Percentiles rank a stretch among this genome's conserved stretches.
Conservation (phyloP, 805 yeast species). For the Maudiozyma bulderi region DNA sequence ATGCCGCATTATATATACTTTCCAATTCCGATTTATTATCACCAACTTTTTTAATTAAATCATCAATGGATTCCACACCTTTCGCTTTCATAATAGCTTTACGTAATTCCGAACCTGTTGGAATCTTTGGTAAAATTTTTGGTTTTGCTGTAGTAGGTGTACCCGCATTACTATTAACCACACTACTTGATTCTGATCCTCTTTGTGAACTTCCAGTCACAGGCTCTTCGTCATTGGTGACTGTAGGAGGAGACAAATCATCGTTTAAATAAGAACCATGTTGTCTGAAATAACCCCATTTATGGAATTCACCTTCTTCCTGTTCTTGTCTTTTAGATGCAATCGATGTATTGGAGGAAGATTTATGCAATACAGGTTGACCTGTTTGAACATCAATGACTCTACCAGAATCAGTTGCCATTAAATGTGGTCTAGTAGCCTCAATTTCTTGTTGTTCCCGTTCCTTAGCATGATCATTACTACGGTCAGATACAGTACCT, state of each 20-base stretch:
- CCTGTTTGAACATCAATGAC: constrained; percentile 63
- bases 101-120: constrained; percentile 40
- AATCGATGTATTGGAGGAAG: constrained; percentile 56
- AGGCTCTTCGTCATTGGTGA: neutral
- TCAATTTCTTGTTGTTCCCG: neutral
- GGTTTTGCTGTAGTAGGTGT: neutral
- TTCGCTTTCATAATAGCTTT: constrained; percentile 60
- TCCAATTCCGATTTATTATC: constrained; percentile 43
- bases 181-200: neutral
- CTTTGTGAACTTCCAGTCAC: neutral
- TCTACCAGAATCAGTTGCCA: constrained; percentile 55
- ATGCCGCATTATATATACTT: constrained; percentile 33
- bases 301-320: constrained; percentile 88
- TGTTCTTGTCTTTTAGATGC: constrained; percentile 69
- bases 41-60: constrained; percentile 56
- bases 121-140: constrained; percentile 29
- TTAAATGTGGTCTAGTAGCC: constrained; percentile 47
- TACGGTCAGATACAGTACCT: neutral
- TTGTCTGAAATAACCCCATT: constrained; percentile 73
- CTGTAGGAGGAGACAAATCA: neutral
- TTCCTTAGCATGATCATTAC: neutral
- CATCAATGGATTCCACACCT: constrained; percentile 61
- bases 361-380: constrained; percentile 49
- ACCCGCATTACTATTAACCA: neutral
- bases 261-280: constrained; percentile 33